phyloP scores from a whole-genome alignment of 140 eudicot species.

The Ambrosia hybrid region DNA sequence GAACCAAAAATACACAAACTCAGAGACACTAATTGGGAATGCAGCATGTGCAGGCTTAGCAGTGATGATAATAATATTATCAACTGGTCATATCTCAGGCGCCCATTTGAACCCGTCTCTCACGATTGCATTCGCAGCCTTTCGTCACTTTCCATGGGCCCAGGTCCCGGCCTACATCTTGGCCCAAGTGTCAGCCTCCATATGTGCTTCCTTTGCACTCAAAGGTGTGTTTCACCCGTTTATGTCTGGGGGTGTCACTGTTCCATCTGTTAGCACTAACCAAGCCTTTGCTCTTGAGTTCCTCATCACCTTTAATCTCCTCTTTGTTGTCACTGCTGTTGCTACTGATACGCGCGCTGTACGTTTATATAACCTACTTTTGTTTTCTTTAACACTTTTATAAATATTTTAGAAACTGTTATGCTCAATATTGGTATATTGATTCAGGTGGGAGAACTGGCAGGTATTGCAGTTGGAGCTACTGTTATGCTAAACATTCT shows the following conservation, averaged over 20 bases:
- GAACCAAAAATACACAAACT: constrained; percentile 60
- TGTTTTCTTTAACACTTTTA: too few species aligned
- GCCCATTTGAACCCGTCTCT: constrained; percentile 87
- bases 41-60: constrained; percentile 92
- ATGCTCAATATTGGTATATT: too few species aligned
- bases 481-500: constrained; percentile 91
- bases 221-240: constrained; percentile 75
- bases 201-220: constrained; percentile 82
- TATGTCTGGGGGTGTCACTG: constrained; percentile 81
- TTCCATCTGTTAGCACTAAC: constrained; percentile 67
- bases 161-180: constrained; percentile 82
- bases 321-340: constrained; percentile 86
- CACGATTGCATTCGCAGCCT: constrained; percentile 74
- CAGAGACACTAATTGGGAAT: constrained; percentile 68
- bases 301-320: constrained; percentile 70
- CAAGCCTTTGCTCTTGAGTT: constrained; percentile 88
- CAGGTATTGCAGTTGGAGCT: constrained; percentile 96
- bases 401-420: too few species aligned
- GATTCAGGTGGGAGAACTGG: constrained; percentile 78
- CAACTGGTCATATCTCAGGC: constrained; percentile 88
- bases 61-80: constrained; percentile 71
- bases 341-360: constrained; percentile 95
- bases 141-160: constrained; percentile 86
- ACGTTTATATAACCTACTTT: too few species aligned
- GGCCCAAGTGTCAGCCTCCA: constrained; percentile 80